A percentile compares a stretch with the other conserved stretches of the same genome.
Evolutionary conservation across 2,329 filamentous ascomycete species (phyloP).

Genomic region (Beauveria sp.): DNA sequence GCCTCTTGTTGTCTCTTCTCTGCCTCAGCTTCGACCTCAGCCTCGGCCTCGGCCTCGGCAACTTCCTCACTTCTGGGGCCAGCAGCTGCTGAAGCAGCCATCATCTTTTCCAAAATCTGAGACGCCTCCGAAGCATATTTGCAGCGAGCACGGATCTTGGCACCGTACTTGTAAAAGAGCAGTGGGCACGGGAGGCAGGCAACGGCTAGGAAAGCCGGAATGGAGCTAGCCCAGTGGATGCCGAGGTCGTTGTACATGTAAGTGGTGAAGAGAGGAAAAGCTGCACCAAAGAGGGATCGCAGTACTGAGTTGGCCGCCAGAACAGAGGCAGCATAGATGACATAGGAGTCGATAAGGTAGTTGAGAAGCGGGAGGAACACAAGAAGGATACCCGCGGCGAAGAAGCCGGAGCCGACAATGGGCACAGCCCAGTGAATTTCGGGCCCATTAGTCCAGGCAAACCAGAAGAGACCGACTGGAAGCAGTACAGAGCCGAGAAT

Average conservation of each 20-base stretch:
- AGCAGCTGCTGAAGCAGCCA: neutral
- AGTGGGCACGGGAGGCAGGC: slow-evolving; percentile 68
- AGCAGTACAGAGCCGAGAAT: slow-evolving; percentile 52
- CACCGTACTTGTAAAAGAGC: slow-evolving; percentile 67
- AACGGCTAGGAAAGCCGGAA: slow-evolving; percentile 68
- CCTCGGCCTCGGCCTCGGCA: slow-evolving; percentile 3
- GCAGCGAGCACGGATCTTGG: slow-evolving; percentile 54
- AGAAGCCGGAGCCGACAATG: slow-evolving; percentile 34
- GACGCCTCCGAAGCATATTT: slow-evolving; percentile 63
- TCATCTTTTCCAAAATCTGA: slow-evolving; percentile 40
- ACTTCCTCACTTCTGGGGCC: slow-evolving; percentile 13
- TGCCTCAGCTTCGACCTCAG: neutral
- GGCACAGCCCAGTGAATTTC: slow-evolving; percentile 51
- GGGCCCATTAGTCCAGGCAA: slow-evolving; percentile 55
- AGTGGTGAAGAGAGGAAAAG: slow-evolving; percentile 65
- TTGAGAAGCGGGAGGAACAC: slow-evolving; percentile 60
- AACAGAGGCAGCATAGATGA: slow-evolving; percentile 69
- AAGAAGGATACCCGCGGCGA: slow-evolving; percentile 51
- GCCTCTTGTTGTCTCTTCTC: neutral
- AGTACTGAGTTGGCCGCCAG: slow-evolving; percentile 66
- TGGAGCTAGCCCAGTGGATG: slow-evolving; percentile 66
- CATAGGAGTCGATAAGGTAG: slow-evolving; percentile 64
- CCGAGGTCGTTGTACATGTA: slow-evolving; percentile 53
- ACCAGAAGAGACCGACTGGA: slow-evolving; percentile 57
- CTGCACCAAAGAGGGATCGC: slow-evolving; percentile 63